These are phyloP conservation scores for Phytophthora quininea DNA, from an alignment of 352 stramenopile genomes.

Conservation along the genomic window DNA sequence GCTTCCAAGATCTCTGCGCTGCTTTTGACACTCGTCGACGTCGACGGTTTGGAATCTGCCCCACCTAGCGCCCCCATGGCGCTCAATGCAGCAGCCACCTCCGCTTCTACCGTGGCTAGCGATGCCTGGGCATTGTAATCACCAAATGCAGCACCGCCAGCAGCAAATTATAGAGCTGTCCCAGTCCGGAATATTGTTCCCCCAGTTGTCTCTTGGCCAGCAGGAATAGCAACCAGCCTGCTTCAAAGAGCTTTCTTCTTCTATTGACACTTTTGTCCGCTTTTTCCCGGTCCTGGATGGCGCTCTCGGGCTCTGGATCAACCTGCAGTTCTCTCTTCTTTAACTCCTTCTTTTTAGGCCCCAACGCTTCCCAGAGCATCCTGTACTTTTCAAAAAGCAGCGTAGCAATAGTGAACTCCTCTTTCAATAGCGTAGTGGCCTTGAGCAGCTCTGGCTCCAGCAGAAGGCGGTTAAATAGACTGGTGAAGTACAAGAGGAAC, in stretches of 20 bases:
- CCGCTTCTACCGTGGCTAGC: conserved; percentile 67
- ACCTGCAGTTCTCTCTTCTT: neutral
- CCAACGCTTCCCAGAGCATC: conserved; percentile 58
- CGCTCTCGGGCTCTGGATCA: conserved; percentile 32
- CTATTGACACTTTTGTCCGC: conserved; percentile 13
- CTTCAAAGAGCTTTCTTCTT: conserved; percentile 54
- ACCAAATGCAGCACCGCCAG: conserved; percentile 78
- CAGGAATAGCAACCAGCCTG: conserved; percentile 81
- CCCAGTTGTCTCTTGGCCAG: conserved; percentile 55
- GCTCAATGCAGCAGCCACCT: conserved; percentile 80
- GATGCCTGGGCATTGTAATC: conserved; percentile 38
- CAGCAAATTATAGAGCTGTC: conserved; percentile 78
- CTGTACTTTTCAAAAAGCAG: conserved; percentile 85
- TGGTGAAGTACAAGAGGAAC: conserved; percentile 78
- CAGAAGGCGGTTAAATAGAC: conserved; percentile 81
- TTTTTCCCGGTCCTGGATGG: conserved; percentile 19
- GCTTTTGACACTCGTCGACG: conserved; percentile 9
- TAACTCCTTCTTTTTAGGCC: conserved; percentile 17
- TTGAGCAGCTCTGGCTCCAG: conserved; percentile 73
- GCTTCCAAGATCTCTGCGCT: conserved; percentile 47
- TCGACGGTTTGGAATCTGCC: conserved; percentile 25
- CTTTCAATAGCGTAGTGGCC: conserved; percentile 76
- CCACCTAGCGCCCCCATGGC: conserved; percentile 52
- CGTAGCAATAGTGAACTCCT: conserved; percentile 77
- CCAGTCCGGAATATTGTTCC: conserved; percentile 59